These are phyloP conservation scores for Botrytis porri DNA, from an alignment of 2,329 filamentous ascomycete genomes.

Conservation along the genomic window DNA sequence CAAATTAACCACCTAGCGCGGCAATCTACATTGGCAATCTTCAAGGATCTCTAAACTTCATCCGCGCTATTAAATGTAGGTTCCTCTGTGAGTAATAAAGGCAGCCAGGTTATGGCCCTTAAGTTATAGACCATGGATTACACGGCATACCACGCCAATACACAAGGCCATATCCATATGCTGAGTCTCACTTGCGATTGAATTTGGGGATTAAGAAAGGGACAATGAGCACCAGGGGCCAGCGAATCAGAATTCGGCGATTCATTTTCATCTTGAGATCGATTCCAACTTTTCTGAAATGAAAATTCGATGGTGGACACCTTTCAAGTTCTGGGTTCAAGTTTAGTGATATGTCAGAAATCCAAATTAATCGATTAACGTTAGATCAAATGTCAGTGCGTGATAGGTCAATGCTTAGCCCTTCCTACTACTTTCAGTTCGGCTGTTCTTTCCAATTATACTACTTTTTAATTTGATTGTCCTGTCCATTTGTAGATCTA, in stretches of 20 bases:
- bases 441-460: background rate
- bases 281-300: background rate
- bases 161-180: background rate
- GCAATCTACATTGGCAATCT: background rate
- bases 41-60: background rate
- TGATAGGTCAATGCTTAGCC: background rate
- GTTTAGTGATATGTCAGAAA: background rate
- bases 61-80: background rate
- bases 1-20: no score
- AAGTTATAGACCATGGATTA: background rate
- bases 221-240: background rate
- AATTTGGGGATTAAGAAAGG: background rate
- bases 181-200: background rate
- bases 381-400: background rate
- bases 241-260: background rate
- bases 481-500: background rate
- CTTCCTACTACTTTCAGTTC: background rate
- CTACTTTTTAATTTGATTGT: background rate
- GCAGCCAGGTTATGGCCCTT: background rate
- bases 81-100: background rate
- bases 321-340: background rate
- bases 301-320: background rate
- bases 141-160: background rate
- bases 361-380: background rate
- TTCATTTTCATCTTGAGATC: background rate